These are phyloP conservation scores for Ophiostoma sp. DNA, from an alignment of 2,329 filamentous ascomycete genomes.

Conservation along the genomic window DNA sequence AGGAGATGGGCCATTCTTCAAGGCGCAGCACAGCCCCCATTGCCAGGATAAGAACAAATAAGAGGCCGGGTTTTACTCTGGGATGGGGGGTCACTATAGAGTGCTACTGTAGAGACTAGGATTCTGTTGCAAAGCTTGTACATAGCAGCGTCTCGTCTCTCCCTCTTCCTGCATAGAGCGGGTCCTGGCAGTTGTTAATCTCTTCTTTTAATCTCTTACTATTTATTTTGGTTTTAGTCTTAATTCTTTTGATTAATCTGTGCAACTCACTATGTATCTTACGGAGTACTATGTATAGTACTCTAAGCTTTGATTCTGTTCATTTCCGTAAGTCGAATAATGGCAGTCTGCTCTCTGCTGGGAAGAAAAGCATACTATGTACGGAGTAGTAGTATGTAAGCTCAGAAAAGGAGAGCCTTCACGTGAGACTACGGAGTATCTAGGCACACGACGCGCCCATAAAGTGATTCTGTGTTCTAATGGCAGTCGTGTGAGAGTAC, in stretches of 20 bases:
- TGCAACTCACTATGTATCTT: neutral
- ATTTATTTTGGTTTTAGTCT: neutral
- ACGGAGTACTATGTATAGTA: too few relatives aligned
- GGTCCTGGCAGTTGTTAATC: neutral
- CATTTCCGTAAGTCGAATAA: neutral
- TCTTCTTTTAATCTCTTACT: too few relatives aligned
- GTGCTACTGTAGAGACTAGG: neutral
- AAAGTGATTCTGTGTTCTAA: too few relatives aligned
- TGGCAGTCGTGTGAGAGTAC: too few relatives aligned
- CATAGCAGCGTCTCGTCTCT: neutral
- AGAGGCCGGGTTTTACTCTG: neutral
- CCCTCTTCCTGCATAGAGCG: neutral
- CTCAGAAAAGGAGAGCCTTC: too few relatives aligned
- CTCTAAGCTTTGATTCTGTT: neutral
- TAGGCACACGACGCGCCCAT: too few relatives aligned
- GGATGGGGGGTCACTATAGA: neutral
- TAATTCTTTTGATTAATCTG: neutral
- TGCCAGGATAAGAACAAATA: neutral
- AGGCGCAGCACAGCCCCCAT: constrained; percentile 13
- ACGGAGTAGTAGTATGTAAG: too few relatives aligned
- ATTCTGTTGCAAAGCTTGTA: neutral
- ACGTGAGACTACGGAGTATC: too few relatives aligned
- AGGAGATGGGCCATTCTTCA: neutral
- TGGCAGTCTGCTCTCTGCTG: too few relatives aligned
- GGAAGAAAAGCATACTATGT: too few relatives aligned